Base-by-base conservation (phyloP, 192 early-diverging fungal species). In the Physocladia obscura region DNA sequence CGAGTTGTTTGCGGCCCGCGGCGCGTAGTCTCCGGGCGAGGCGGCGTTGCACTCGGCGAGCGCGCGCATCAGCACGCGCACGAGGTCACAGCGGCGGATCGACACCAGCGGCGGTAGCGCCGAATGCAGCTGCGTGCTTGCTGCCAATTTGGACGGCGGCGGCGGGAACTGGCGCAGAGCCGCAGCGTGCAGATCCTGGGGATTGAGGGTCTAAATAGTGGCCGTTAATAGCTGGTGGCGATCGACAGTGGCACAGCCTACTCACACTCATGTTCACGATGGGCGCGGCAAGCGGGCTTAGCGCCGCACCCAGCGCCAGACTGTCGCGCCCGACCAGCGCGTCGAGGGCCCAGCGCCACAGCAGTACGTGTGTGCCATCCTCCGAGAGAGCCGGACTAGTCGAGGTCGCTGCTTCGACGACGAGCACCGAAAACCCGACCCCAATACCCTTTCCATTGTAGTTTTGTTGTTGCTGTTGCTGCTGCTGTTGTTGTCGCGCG, bases 331-430 rank as follows among this genome's bases (percentile, higher is more conserved):
- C n/a, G 36, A 80, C 30, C 8, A 82, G 64, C 11, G 67, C 49
- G 36, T 85, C 78, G 4, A 83, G 49, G 21, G 76, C 83, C 72
- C 78, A 78, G 21, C 77, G 60, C 79, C 79, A 85, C 26, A 85
- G 67, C 13, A 81, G 35, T 34, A 73, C 65, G 67, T 80, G 79
- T 13, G 39, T 48, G 11, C 61, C 67, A 55, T 63, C 49, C 22
- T 58, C 60, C n/a, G 17, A 31, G 24, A 52, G 19, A 13, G 40
- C 40, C 8, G 40, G 11, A 13, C 11, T 13, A 13, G 8, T n/a
- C 8, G 40, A 44, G n/a, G 40, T 13, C 8, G 27, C 27, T 2
- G 73, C 64, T 40, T 75, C 74, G 57, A 77, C 57, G 22, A 76
- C 65, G 37, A 81, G 71, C 2, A 40, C 24, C 15, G 24, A 29